These are phyloP conservation scores for Sporothrix dimorphospora DNA, from an alignment of 2,329 filamentous ascomycete genomes.

Conservation along the genomic window DNA sequence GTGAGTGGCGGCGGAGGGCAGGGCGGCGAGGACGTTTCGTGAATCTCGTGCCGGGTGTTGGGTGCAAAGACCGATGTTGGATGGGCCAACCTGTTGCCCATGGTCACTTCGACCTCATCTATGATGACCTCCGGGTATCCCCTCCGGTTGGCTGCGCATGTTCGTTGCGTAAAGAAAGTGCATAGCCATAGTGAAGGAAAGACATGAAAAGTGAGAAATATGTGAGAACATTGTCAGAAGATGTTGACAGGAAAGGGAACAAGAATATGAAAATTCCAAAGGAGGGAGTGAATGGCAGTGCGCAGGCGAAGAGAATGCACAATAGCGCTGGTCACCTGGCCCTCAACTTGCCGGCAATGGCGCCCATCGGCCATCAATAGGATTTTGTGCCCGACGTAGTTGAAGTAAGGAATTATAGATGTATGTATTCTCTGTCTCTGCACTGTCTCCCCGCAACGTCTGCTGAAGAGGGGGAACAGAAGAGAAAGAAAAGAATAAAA, in stretches of 20 bases:
- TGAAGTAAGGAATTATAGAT: neutral
- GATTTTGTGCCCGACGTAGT: neutral
- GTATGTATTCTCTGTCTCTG: neutral
- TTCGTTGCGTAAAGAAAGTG: neutral
- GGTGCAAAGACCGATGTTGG: neutral
- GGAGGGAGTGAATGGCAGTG: neutral
- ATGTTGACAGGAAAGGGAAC: no score
- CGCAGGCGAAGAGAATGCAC: neutral
- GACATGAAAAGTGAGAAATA: neutral
- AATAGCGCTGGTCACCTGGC: neutral
- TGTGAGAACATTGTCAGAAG: no score
- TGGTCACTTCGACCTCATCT: neutral
- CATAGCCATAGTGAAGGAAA: neutral
- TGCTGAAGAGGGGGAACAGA: neutral
- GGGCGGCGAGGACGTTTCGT: neutral
- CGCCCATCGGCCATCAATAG: neutral
- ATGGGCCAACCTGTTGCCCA: neutral
- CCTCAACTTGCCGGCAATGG: neutral
- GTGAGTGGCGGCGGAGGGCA: no score
- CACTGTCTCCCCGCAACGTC: neutral
- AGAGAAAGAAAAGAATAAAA: no score
- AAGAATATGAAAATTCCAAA: no score
- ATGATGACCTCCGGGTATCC: neutral
- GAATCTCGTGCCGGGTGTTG: neutral
- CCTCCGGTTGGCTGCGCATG: neutral